phyloP scores from a whole-genome alignment of 2,329 filamentous ascomycete genomes.

The Plectosphaerella sp. region DNA sequence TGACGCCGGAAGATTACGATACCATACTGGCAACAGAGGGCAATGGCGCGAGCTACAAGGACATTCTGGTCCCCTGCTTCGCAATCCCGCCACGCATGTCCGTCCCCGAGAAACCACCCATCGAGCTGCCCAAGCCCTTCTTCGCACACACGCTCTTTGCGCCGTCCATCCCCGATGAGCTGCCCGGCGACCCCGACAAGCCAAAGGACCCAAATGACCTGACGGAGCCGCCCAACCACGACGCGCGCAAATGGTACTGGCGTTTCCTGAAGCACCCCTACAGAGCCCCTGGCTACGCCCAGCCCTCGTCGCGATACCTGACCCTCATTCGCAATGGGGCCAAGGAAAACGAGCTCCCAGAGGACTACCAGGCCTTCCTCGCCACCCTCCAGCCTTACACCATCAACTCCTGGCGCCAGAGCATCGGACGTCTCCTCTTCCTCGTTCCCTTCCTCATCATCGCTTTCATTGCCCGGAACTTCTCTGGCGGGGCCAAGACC shows the following conservation, averaged over 20 bases:
- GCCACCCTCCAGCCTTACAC: conserved; percentile 64
- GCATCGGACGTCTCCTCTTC: conserved; percentile 62
- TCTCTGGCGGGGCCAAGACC: conserved; percentile 47
- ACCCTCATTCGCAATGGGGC: conserved; percentile 76
- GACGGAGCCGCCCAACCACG: conserved; percentile 8
- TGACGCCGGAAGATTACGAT: conserved; percentile 75
- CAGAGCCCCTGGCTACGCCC: conserved; percentile 69
- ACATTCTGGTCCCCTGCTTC: conserved; percentile 76
- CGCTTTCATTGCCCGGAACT: conserved; percentile 26
- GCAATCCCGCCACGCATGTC: conserved; percentile 55
- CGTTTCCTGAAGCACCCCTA: conserved; percentile 39
- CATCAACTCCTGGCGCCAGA: conserved; percentile 63
- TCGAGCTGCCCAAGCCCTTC: conserved; percentile 57
- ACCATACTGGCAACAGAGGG: conserved; percentile 90
- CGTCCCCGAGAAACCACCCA: conserved; percentile 60
- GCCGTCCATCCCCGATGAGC: conserved; percentile 41
- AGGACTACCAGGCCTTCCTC: conserved; percentile 73
- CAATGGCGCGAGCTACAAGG: conserved; percentile 77
- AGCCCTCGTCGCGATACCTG: conserved; percentile 80
- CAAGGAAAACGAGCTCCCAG: conserved; percentile 72
- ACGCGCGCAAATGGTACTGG: conserved; percentile 37
- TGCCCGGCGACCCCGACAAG: conserved; percentile 16
- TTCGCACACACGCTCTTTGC: conserved; percentile 82
- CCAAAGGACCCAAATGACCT: conserved; percentile 11
- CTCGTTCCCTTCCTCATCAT: conserved; percentile 51